Evolutionary conservation across 2,329 filamentous ascomycete genomes (phyloP), one percentile per base, ranked within the genome.

Genomic region (Trichophyton rubrum): DNA sequence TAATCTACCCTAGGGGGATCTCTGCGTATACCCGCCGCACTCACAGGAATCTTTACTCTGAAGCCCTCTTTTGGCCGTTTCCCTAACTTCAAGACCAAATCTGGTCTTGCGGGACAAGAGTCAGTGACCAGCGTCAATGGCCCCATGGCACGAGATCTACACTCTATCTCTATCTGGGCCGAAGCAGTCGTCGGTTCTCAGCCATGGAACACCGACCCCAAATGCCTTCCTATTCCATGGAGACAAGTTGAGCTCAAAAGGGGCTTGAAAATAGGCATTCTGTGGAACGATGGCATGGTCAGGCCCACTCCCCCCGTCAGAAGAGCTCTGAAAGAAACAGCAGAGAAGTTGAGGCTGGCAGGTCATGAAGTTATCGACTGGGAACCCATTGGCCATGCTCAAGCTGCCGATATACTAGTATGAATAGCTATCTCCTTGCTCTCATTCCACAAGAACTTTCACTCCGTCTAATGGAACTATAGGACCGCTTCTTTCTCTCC

Each of bases 1-100:
- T 59, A 59, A 41, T 24, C 45, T 27, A n/a, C 20, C 2, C 22
- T 27, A 64, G 81, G 68, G 64, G 74, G 73, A 3, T 72, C 69
- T 53, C 71, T 76, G 41, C 68, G 74, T 33, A 74, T 76, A 57
- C 74, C 74, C 3, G 67, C 69, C 56, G 81, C 77, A 2, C 84
- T 83, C 71, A 82, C 83, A 60, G 76, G 76, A 38, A 62, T 74
- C 1, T 79, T 74, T 61, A 81, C 80, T 1, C 67, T 85, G 15
- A 76, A 81, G 35, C 82, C 83, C 0, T 82, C 79, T 0, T 65
- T 71, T 1, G 82, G 82, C 0, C 73, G 82, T n/a, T 71, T 85
- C 1, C 78, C 77, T 0, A 82, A 82, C 62, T 75, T 80, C 68
- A 80, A 79, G 15, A 80, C 82, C 73, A 82, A 72, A 60, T 71